Conservation (phyloP, 83 land plant species). For the Picea engelmannii region DNA sequence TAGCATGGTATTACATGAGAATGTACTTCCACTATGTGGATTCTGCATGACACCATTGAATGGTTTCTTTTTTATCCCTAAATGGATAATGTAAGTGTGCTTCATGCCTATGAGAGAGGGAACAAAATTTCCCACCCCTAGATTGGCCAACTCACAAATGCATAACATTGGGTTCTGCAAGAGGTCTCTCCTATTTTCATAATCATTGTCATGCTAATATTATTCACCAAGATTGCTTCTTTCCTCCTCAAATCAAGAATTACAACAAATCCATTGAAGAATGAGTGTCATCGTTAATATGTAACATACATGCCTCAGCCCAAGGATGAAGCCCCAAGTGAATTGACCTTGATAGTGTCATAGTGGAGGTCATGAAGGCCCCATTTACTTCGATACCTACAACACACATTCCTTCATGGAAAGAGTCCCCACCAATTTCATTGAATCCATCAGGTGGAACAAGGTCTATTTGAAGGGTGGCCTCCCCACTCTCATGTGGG, state of each 20-base stretch:
- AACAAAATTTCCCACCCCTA: slow-evolving; percentile 21
- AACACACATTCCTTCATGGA: slow-evolving; percentile 80
- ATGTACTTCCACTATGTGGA: slow-evolving; percentile 71
- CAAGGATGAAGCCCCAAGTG: slow-evolving; percentile 80
- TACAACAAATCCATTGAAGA: no score
- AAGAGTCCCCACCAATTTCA: slow-evolving; percentile 62
- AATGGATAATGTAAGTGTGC: slow-evolving; percentile 94
- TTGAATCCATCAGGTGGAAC: slow-evolving; percentile 72
- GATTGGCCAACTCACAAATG: slow-evolving; percentile 38
- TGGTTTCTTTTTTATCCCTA: slow-evolving; percentile 80
- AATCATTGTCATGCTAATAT: slow-evolving; percentile 51
- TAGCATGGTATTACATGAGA: slow-evolving; percentile 86
- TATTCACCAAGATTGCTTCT: background rate
- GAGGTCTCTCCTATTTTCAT: slow-evolving; percentile 58
- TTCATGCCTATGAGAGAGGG: slow-evolving; percentile 67
- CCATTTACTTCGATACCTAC: slow-evolving; percentile 76
- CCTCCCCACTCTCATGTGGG: slow-evolving; percentile 78
- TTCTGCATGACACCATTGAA: slow-evolving; percentile 94
- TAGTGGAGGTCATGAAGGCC: slow-evolving; percentile 87
- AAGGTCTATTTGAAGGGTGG: slow-evolving; percentile 90
- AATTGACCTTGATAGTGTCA: slow-evolving; percentile 71
- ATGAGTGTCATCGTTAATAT: slow-evolving; percentile 16
- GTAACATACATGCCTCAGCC: slow-evolving; percentile 94
- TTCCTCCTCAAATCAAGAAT: no score
- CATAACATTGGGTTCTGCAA: slow-evolving; percentile 67